These are phyloP conservation scores for Westerdykella ornata DNA, from an alignment of 2,329 filamentous ascomycete genomes.

Conservation along the genomic window DNA sequence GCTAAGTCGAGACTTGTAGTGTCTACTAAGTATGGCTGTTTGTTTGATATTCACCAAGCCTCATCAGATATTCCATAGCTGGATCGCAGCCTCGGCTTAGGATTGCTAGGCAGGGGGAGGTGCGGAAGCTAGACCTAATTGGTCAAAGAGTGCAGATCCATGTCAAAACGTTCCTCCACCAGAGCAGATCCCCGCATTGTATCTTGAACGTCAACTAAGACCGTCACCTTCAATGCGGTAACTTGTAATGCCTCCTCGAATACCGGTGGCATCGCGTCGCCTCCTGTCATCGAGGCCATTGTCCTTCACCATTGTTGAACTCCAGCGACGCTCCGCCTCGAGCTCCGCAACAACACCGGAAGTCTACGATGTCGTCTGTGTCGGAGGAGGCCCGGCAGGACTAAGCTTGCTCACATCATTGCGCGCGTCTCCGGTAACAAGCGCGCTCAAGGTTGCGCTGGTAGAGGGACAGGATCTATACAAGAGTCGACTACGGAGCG, in stretches of 20 bases:
- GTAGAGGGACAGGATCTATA: slow-evolving; percentile 82
- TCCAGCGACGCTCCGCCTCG: slow-evolving; percentile 27
- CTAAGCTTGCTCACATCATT: slow-evolving; percentile 54
- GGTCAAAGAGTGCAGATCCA: too few relatives aligned
- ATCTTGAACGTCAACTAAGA: too few relatives aligned
- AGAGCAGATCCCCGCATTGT: too few relatives aligned
- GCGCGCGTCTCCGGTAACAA: slow-evolving; percentile 63
- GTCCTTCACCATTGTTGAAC: slow-evolving; percentile 2
- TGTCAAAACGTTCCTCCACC: too few relatives aligned
- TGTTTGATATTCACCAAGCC: too few relatives aligned
- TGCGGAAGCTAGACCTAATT: too few relatives aligned
- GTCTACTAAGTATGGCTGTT: too few relatives aligned
- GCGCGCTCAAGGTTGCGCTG: slow-evolving; percentile 74
- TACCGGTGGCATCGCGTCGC: slow-evolving; percentile 16
- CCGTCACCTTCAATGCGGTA: too few relatives aligned
- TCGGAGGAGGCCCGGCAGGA: slow-evolving; percentile 83
- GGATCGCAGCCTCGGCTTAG: too few relatives aligned
- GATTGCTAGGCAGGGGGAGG: too few relatives aligned
- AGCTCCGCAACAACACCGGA: slow-evolving; percentile 47
- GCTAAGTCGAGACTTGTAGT: too few relatives aligned
- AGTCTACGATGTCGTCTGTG: slow-evolving; percentile 88
- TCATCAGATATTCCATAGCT: too few relatives aligned
- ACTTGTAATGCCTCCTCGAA: slow-evolving; percentile 31
- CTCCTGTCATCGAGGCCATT: slow-evolving; percentile 4
- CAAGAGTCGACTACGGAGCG: slow-evolving; percentile 60